Percentiles rank a stretch among this genome's conserved stretches.
These are phyloP conservation scores for Paxillus ammoniavirescens DNA, from an alignment of 768 basidiomycete species.

Conservation along the genomic window DNA sequence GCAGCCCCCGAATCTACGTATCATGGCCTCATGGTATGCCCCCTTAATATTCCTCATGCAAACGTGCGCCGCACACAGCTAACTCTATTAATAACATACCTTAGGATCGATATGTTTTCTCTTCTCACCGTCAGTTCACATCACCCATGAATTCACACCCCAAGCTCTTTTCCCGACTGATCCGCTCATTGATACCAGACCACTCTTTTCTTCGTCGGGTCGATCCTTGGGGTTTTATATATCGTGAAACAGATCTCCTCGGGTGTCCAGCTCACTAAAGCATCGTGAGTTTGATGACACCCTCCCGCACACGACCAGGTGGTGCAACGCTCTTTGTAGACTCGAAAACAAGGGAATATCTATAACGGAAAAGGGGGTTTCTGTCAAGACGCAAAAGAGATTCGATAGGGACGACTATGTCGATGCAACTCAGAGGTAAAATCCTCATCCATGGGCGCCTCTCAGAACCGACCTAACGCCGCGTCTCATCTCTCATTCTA, in stretches of 20 bases:
- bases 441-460: neutral
- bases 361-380: slow-evolving; percentile 58
- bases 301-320: neutral
- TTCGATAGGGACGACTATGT: slow-evolving; percentile 65
- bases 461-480: no score
- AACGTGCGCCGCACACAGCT: neutral
- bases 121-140: slow-evolving; percentile 35
- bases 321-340: slow-evolving; percentile 28
- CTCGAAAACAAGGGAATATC: slow-evolving; percentile 57
- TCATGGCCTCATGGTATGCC: slow-evolving; percentile 19
- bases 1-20: neutral
- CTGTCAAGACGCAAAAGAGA: slow-evolving; percentile 60
- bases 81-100: neutral
- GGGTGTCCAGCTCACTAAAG: slow-evolving; percentile 48
- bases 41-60: neutral
- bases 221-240: slow-evolving; percentile 42
- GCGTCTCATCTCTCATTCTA: slow-evolving; percentile 14
- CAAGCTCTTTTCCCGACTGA: neutral
- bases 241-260: slow-evolving; percentile 39
- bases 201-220: slow-evolving; percentile 43
- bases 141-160: no score
- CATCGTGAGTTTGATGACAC: slow-evolving; percentile 41
- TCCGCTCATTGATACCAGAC: slow-evolving; percentile 39
- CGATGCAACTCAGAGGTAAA: slow-evolving; percentile 70
- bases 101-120: slow-evolving; percentile 44